Base-by-base conservation (phyloP, 2,329 filamentous ascomycete species). In the Stemphylium vesicarium region DNA sequence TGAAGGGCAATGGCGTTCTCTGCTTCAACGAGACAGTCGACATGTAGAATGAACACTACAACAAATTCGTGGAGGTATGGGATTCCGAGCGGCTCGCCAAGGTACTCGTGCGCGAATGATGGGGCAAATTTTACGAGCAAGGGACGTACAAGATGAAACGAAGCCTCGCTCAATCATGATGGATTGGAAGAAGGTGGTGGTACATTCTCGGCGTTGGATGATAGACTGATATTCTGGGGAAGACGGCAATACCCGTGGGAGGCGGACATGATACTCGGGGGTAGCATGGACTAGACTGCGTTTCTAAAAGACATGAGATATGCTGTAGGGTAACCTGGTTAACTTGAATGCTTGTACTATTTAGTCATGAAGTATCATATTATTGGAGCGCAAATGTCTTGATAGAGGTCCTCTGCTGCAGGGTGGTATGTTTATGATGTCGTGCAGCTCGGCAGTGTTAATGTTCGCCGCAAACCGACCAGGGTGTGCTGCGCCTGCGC, bases 21-120 rank as follows among this genome's bases (percentile, higher is more conserved):
- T 85, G 90, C 64, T 99, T 99, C 76, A 96, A 94, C 73, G 93
- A 97, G 77, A 92, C 89, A 59, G 92, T 98, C 16, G 80, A 82
- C 40, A 75, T 79, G 68, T 79, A 65, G 57, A 38, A 15, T 15
- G 15, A 15, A 50, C 20, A 26, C 15, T 16, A n/a, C 29, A 11
- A 18, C n/a, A 10, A 11, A 9, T 24, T 45, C n/a, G 38, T 12
- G 24, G 16, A 24, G 32, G 20, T 8, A 12, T n/a, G 2, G 32
- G 16, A 4, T 45, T 12, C 4, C 20, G 32, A 42, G 24, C 12
- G 20, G 10, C 2, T 43, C 10, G 16, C 18, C 9, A n/a, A 20
- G 22, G 18, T 36, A 15, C 6, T 20, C 1, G 24, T 36, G 42
- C 5, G 11, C n/a, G 20, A 29, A 45, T 24, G 26, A 16, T 26